Percentiles rank a stretch among this genome's conserved stretches.
Evolutionary conservation across 768 basidiomycete species (phyloP).

Genomic region (Leccinum fibrillosum): DNA sequence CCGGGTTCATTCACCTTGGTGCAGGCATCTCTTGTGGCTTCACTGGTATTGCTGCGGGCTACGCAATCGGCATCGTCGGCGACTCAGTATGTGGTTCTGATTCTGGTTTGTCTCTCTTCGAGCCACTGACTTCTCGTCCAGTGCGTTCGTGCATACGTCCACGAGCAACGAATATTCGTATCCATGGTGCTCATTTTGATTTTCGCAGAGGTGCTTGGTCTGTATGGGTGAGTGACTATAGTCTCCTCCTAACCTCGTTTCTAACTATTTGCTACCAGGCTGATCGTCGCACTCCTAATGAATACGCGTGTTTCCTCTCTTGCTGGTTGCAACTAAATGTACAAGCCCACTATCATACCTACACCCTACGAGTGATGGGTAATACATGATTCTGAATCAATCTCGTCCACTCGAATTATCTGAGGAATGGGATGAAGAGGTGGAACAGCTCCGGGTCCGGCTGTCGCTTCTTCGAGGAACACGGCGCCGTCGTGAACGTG

Average conservation of each 20-base stretch:
- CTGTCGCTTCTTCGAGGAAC: constrained; percentile 26
- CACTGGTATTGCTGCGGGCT: constrained; percentile 90
- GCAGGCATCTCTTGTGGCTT: constrained; percentile 90
- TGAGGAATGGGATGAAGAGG: constrained; percentile 18
- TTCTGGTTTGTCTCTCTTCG: neutral
- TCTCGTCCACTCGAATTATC: constrained; percentile 10
- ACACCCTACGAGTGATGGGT: constrained; percentile 7
- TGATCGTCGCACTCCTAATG: constrained; percentile 90
- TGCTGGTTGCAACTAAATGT: constrained; percentile 18
- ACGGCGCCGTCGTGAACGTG: constrained; percentile 44
- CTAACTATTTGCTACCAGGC: constrained; percentile 34
- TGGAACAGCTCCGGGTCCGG: constrained; percentile 24
- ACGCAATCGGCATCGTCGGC: constrained; percentile 91
- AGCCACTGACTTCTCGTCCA: constrained; percentile 28
- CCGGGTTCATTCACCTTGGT: constrained; percentile 89
- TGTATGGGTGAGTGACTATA: constrained; percentile 64
- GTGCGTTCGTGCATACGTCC: constrained; percentile 90
- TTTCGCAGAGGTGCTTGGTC: constrained; percentile 85
- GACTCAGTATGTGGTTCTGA: constrained; percentile 67
- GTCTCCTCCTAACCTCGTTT: neutral
- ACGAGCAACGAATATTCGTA: constrained; percentile 90
- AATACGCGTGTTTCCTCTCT: constrained; percentile 67
- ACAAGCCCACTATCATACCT: constrained; percentile 12
- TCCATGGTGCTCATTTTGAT: constrained; percentile 96
- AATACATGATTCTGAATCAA: constrained; percentile 11